Conservation (phyloP, 2,329 filamentous ascomycete genomes). For the Colletotrichum sp. region DNA sequence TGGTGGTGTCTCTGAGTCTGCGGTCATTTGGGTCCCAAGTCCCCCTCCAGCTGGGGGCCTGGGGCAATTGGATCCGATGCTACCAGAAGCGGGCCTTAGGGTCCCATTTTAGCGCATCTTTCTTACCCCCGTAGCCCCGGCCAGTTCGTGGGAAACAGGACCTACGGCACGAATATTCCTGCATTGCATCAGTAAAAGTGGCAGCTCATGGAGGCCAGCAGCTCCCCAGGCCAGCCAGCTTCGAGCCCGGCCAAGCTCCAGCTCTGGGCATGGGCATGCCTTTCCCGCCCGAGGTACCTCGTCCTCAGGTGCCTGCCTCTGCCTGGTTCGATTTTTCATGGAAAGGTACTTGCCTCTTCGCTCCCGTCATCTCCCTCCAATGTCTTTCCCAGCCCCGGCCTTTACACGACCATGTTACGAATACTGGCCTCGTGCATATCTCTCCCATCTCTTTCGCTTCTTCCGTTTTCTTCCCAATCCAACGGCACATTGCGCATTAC, state of each 20-base stretch:
- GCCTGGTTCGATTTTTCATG: background rate
- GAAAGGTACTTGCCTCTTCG: background rate
- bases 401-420: conserved; percentile 5
- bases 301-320: background rate
- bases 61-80: background rate
- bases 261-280: background rate
- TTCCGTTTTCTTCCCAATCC: background rate
- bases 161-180: background rate
- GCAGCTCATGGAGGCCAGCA: background rate
- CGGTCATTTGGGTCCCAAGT: background rate
- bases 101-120: background rate
- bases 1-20: background rate
- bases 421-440: background rate
- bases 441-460: background rate
- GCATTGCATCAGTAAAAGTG: background rate
- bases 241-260: background rate
- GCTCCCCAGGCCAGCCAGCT: background rate
- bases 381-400: conserved; percentile 1
- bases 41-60: background rate
- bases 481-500: background rate
- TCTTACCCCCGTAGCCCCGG: background rate
- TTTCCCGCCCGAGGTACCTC: background rate
- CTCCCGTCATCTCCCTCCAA: background rate
- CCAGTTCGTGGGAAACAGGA: conserved; percentile 6
- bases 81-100: conserved; percentile 4